Evolutionary conservation across 2,329 filamentous ascomycete species (phyloP), one percentile per base, ranked within the genome.

Genomic region (Colletotrichum sp.): DNA sequence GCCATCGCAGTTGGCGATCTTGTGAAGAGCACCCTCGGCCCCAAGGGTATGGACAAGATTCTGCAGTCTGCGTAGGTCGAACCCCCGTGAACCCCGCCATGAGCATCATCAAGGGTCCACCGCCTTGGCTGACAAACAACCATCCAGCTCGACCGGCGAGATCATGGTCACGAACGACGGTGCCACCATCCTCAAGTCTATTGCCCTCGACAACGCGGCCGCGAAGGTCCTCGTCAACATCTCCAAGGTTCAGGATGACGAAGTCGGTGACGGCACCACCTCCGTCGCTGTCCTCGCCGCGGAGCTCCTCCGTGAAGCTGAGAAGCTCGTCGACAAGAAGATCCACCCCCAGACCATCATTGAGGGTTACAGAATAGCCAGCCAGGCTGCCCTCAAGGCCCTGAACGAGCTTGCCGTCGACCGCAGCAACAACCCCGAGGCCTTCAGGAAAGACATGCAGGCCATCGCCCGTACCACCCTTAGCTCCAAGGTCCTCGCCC

Each of bases 301-400:
- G 76, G 97, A 99, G 89, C 91, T 99, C 76, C 90, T 99, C 79
- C 94, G 97, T 78, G 97, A 99, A 87, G 97, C 97, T 64, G 97
- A 99, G 89, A 96, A 98, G 89, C 92, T 99, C 66, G 95, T 99
- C 80, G 95, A 98, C 88, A 96, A 96, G 89, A 99, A 99, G 89
- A 98, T 99, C 82, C 97, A 99, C 86, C 97, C 97, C 68, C 97
- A 99, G 90, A 99, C 97, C 69, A 99, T 99, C 86, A 99, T 99
- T 83, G 97, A 99, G 83, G 97, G 97, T 69, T 99, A 98, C 90
- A 93, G 97, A 88, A 98, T 99, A 95, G 97, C 97, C 69, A 98
- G 95, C 85, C 90, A 92, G 69, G 96, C 97, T 69, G 96, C 97
- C 34, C 90, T 99, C 68, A 90, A 93, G 82, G 96, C 96, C 36